Conservation (phyloP, 163 green algal genomes). For the Scenedesmus sp. region DNA sequence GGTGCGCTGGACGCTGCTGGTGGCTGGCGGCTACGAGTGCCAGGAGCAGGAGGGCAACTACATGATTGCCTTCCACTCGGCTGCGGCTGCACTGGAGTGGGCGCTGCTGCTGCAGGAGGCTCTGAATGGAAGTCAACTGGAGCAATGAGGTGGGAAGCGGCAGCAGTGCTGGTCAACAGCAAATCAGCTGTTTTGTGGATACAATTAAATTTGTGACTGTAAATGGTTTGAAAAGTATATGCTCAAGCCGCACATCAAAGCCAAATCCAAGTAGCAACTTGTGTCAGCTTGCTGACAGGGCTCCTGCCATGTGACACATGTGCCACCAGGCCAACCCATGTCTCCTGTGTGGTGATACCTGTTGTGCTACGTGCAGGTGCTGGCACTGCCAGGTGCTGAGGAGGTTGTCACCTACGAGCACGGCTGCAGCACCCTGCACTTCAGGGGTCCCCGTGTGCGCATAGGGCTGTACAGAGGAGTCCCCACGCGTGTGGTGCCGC, state of each 20-base stretch:
- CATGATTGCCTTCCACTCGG: slow-evolving; percentile 71
- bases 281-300: too few relatives aligned
- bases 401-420: slow-evolving; percentile 17
- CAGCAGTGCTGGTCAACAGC: neutral
- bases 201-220: too few relatives aligned
- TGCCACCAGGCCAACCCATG: neutral
- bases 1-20: slow-evolving; percentile 65
- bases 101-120: slow-evolving; percentile 72
- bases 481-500: slow-evolving; percentile 67
- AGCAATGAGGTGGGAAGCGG: slow-evolving; percentile 8
- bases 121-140: slow-evolving; percentile 64
- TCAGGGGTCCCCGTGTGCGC: slow-evolving; percentile 69
- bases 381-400: slow-evolving; percentile 45
- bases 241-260: too few relatives aligned
- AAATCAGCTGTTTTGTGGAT: neutral
- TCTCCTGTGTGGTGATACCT: neutral
- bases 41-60: slow-evolving; percentile 69
- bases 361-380: neutral
- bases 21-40: slow-evolving; percentile 65
- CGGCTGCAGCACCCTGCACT: slow-evolving; percentile 50
- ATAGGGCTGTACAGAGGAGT: slow-evolving; percentile 75
- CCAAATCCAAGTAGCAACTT: too few relatives aligned
- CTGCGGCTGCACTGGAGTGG: slow-evolving; percentile 70
- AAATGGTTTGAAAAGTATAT: too few relatives aligned
- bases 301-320: too few relatives aligned